Conservation (phyloP, 148 eudicot genomes). For the Chenopodium quinoa region DNA sequence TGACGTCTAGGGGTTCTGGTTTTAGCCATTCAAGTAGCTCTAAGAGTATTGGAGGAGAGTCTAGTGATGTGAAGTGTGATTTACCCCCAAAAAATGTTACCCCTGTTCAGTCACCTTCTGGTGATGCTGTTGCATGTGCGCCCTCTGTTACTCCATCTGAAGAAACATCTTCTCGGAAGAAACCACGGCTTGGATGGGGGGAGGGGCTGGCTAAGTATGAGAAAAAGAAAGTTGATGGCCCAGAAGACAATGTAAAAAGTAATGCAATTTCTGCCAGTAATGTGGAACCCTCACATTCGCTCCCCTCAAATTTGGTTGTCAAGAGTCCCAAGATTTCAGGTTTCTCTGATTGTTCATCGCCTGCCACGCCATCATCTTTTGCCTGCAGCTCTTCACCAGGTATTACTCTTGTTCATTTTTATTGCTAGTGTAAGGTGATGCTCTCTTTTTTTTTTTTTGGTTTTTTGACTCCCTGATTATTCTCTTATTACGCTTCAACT, state of each 20-base stretch:
- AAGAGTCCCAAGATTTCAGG: conserved; percentile 56
- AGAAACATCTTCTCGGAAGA: conserved; percentile 66
- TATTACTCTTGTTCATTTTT: conserved; percentile 21
- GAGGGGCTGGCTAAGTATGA: conserved; percentile 94
- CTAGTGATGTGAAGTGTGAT: conserved; percentile 43
- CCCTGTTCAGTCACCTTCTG: conserved; percentile 50
- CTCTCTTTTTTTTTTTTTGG: neutral
- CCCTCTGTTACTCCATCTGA: conserved; percentile 42
- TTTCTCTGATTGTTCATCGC: conserved; percentile 71
- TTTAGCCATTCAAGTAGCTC: conserved; percentile 64
- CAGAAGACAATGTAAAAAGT: conserved; percentile 52
- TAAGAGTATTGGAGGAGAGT: conserved; percentile 53
- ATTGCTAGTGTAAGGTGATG: neutral
- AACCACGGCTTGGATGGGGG: conserved; percentile 95
- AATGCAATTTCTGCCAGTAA: conserved; percentile 22
- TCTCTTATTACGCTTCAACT: neutral
- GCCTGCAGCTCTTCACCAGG: conserved; percentile 90
- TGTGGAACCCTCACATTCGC: conserved; percentile 42
- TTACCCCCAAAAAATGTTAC: conserved; percentile 35
- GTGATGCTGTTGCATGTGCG: conserved; percentile 46
- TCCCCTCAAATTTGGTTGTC: conserved; percentile 38
- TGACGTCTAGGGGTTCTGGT: conserved; percentile 65
- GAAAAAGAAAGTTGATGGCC: conserved; percentile 68
- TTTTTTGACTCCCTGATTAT: too few species aligned
- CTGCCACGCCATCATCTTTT: conserved; percentile 75